These are phyloP conservation scores for Neurospora hispaniola DNA, from an alignment of 495 filamentous ascomycete genomes.

Conservation along the genomic window DNA sequence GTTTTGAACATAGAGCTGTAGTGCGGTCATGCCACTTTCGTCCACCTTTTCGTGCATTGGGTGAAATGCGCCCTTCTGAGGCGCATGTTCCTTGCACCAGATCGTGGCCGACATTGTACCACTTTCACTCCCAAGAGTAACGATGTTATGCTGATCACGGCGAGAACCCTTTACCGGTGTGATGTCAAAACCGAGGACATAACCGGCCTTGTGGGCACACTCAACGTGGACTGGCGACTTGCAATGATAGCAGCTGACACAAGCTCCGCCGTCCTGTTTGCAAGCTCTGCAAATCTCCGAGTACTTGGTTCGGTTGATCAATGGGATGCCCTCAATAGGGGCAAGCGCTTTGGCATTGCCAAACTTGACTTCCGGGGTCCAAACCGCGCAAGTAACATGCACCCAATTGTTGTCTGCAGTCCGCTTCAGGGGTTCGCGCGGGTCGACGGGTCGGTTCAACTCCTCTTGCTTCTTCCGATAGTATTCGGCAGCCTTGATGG, in stretches of 20 bases:
- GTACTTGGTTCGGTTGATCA: conserved; percentile 57
- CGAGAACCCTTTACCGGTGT: conserved; percentile 81
- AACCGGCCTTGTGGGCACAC: conserved; percentile 78
- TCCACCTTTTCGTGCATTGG: conserved; percentile 62
- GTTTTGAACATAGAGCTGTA: conserved; percentile 75
- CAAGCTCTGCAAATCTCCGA: conserved; percentile 76
- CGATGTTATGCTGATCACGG: conserved; percentile 60
- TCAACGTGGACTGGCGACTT: conserved; percentile 73
- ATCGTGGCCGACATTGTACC: conserved; percentile 69
- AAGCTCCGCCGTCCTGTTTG: conserved; percentile 60
- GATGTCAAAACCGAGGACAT: conserved; percentile 80
- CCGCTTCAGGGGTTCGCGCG: conserved; percentile 84
- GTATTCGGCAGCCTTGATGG: conserved; percentile 58
- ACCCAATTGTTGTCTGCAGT: conserved; percentile 96
- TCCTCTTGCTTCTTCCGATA: conserved; percentile 78
- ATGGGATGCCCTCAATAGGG: conserved; percentile 76
- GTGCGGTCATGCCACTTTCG: conserved; percentile 52
- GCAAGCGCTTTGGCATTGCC: conserved; percentile 69
- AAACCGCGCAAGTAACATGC: conserved; percentile 88
- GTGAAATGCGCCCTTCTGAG: conserved; percentile 59
- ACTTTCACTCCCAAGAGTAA: conserved; percentile 64
- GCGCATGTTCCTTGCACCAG: conserved; percentile 81
- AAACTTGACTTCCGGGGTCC: conserved; percentile 86
- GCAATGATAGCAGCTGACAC: conserved; percentile 75
- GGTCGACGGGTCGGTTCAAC: conserved; percentile 65